phyloP scores from a whole-genome alignment of 169 alveolate species.

The Plasmodium gaboni region DNA sequence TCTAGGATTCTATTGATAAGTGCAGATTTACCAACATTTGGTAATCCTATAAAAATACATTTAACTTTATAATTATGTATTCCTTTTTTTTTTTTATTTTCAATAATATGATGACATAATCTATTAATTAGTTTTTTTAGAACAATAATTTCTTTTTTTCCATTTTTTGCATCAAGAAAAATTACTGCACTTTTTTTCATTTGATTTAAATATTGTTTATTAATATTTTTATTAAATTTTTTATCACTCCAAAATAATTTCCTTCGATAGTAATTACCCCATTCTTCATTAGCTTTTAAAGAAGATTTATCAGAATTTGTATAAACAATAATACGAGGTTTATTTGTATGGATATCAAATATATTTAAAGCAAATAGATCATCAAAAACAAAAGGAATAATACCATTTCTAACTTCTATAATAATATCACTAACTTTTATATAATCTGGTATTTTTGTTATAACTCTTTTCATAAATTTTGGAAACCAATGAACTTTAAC shows the following conservation, averaged over 20 bases:
- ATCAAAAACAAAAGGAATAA: conserved; percentile 84
- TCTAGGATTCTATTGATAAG: conserved; percentile 85
- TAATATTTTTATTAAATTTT: conserved; percentile 77
- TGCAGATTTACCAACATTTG: conserved; percentile 90
- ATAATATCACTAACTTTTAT: conserved; percentile 81
- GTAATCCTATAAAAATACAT: conserved; percentile 87
- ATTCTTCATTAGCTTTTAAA: conserved; percentile 80
- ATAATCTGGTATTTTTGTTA: conserved; percentile 79
- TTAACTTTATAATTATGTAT: conserved; percentile 82
- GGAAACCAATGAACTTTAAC: conserved; percentile 84
- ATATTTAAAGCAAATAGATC: conserved; percentile 79
- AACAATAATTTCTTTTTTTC: conserved; percentile 78
- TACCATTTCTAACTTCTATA: conserved; percentile 84
- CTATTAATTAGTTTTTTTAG: conserved; percentile 81
- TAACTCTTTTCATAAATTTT: conserved; percentile 78
- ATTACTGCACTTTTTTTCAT: conserved; percentile 79
- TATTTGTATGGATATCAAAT: conserved; percentile 80
- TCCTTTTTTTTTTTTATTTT: conserved; percentile 78
- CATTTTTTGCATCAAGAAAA: conserved; percentile 84
- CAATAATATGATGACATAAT: conserved; percentile 77
- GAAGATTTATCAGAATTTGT: conserved; percentile 83
- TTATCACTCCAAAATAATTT: conserved; percentile 75
- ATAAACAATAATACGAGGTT: conserved; percentile 82
- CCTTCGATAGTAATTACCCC: conserved; percentile 84
- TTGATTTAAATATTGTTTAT: conserved; percentile 73